Percentiles rank a stretch among this genome's conserved stretches.
These are phyloP conservation scores for Phytophthora tubulina DNA, from an alignment of 352 stramenopile genomes.

Conservation along the genomic window DNA sequence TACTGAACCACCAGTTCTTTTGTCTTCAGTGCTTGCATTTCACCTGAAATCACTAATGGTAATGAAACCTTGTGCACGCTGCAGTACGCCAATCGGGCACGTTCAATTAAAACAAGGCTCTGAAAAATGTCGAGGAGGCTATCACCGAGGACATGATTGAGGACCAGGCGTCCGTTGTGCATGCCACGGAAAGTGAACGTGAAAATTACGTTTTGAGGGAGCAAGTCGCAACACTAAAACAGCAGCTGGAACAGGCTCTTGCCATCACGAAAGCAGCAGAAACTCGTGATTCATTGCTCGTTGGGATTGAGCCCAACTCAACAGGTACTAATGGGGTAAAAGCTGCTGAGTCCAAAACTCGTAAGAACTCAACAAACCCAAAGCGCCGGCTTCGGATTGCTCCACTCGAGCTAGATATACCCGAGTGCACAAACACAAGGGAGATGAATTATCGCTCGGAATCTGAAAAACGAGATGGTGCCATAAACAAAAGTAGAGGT, in stretches of 20 bases:
- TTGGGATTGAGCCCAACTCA: neutral
- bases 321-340: neutral
- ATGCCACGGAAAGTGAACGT: conserved; percentile 42
- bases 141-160: conserved; percentile 6
- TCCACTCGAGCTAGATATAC: conserved; percentile 19
- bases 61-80: conserved; percentile 75
- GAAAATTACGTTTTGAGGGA: conserved; percentile 58
- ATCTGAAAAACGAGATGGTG: conserved; percentile 2
- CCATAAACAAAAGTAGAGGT: conserved; percentile 5
- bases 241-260: conserved; percentile 41
- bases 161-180: neutral
- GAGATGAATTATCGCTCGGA: conserved; percentile 2
- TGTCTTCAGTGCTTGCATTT: conserved; percentile 69
- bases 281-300: neutral
- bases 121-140: conserved; percentile 64
- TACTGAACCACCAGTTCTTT: neutral
- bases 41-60: conserved; percentile 54
- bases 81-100: conserved; percentile 77
- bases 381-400: conserved; percentile 13
- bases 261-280: conserved; percentile 13
- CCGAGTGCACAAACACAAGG: neutral
- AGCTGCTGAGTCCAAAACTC: neutral
- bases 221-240: conserved; percentile 51
- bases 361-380: neutral
- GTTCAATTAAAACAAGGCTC: conserved; percentile 82